phyloP scores from a whole-genome alignment of 2,329 filamentous ascomycete genomes.

The Aspergillus transmontanensis region DNA sequence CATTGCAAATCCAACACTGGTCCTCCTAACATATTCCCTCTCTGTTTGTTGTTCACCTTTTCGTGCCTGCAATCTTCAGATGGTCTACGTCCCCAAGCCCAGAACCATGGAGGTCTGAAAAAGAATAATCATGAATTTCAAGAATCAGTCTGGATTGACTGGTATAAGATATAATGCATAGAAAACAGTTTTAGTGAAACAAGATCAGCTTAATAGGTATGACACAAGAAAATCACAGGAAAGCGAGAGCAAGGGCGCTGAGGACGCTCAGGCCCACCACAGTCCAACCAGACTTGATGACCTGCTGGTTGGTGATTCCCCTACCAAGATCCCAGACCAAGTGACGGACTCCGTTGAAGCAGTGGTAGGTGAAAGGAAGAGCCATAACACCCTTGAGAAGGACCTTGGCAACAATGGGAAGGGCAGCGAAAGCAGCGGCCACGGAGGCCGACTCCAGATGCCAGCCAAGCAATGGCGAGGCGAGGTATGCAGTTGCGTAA shows the following conservation, averaged over 20 bases:
- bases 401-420: slow-evolving; percentile 62
- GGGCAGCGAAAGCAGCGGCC: slow-evolving; percentile 65
- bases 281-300: slow-evolving; percentile 66
- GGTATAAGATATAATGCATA: slow-evolving; percentile 28
- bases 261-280: slow-evolving; percentile 60
- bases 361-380: slow-evolving; percentile 69
- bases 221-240: slow-evolving; percentile 40
- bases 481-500: slow-evolving; percentile 80
- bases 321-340: slow-evolving; percentile 69
- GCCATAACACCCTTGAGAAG: slow-evolving; percentile 61
- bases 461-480: slow-evolving; percentile 73
- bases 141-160: slow-evolving; percentile 26
- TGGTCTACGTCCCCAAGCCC: neutral
- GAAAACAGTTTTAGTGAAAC: slow-evolving; percentile 32
- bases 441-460: slow-evolving; percentile 67
- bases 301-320: slow-evolving; percentile 64
- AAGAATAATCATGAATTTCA: slow-evolving; percentile 17
- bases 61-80: slow-evolving; percentile 16
- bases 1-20: neutral
- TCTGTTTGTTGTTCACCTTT: neutral
- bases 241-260: slow-evolving; percentile 52
- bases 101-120: slow-evolving; percentile 5
- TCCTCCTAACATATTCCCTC: neutral
- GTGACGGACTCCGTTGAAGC: slow-evolving; percentile 71
- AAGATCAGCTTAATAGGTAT: slow-evolving; percentile 34